Evolutionary conservation across 1,284 basidiomycete species (phyloP).

Genomic region (Malassezia sympodialis): DNA sequence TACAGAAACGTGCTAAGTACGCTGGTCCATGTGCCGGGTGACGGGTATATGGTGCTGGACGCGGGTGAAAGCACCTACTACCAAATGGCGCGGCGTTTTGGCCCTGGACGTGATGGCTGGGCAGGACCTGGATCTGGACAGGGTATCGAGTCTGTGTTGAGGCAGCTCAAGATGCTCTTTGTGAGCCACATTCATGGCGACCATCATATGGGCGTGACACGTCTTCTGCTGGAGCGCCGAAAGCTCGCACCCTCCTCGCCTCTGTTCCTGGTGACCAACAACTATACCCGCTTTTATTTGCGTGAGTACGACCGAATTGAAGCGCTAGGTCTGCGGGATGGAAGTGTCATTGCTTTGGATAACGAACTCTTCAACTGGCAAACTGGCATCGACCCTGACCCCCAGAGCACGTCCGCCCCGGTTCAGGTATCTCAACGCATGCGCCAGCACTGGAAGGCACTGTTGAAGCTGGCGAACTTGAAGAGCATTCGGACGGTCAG

Average conservation of each 20-base stretch:
- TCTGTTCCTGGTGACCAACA: constrained; percentile 62
- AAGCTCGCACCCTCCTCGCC: constrained; percentile 53
- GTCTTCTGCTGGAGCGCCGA: constrained; percentile 63
- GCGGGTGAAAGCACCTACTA: constrained; percentile 84
- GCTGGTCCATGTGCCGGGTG: constrained; percentile 31
- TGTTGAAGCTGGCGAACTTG: not conserved
- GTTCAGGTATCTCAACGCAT: not conserved
- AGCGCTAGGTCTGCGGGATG: constrained; percentile 57
- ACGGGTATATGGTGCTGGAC: constrained; percentile 62
- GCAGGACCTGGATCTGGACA: constrained; percentile 5
- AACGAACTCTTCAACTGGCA: constrained; percentile 26
- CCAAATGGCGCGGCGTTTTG: constrained; percentile 70
- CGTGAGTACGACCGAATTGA: constrained; percentile 60
- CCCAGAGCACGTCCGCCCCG: not conserved
- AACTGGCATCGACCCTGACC: constrained; percentile 23
- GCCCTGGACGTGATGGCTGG: constrained; percentile 41
- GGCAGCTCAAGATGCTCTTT: constrained; percentile 68
- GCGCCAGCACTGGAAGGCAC: not conserved
- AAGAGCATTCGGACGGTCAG: constrained; percentile 19
- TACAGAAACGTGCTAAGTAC: constrained; percentile 45
- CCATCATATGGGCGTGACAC: constrained; percentile 74
- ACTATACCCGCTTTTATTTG: constrained; percentile 57
- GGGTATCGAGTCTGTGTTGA: constrained; percentile 49
- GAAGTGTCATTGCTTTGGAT: constrained; percentile 49
- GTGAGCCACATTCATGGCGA: constrained; percentile 86